Conservation (phyloP, 805 yeast genomes). For the Candida silvicultrix region DNA sequence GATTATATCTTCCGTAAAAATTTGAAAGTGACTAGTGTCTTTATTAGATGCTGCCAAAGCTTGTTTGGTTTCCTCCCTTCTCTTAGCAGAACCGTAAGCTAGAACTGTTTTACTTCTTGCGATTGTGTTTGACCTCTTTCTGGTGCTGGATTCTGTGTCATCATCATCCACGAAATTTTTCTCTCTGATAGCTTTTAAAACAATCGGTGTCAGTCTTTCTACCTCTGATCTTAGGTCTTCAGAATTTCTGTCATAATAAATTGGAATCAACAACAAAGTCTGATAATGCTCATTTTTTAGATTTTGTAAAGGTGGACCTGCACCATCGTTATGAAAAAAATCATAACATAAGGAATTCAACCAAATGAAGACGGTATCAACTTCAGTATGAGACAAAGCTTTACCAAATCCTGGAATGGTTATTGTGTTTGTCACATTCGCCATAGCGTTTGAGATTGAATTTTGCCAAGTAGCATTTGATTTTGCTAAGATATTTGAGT, state of each 20-base stretch:
- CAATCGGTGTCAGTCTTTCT: constrained; percentile 50
- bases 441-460: constrained; percentile 42
- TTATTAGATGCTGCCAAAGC: constrained; percentile 33
- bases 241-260: constrained; percentile 50
- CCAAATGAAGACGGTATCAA: constrained; percentile 70
- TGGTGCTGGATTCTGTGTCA: constrained; percentile 9
- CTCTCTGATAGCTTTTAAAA: constrained; percentile 41
- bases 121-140: constrained; percentile 36
- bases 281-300: constrained; percentile 61
- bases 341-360: constrained; percentile 55
- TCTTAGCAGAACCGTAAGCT: constrained; percentile 63
- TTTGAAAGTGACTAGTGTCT: constrained; percentile 32
- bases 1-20: constrained; percentile 58
- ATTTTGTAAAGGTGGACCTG: constrained; percentile 66
- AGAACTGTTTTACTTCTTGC: constrained; percentile 61
- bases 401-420: constrained; percentile 43
- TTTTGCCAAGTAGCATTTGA: constrained; percentile 28
- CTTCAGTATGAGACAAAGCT: constrained; percentile 50
- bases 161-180: constrained; percentile 36
- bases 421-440: constrained; percentile 35
- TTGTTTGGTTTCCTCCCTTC: constrained; percentile 40
- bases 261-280: constrained; percentile 55
- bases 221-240: constrained; percentile 48
- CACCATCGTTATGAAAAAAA: constrained; percentile 76
- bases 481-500: constrained; percentile 21